Base-by-base conservation (phyloP, 2,329 filamentous ascomycete species). In the Mariannaea sp. region DNA sequence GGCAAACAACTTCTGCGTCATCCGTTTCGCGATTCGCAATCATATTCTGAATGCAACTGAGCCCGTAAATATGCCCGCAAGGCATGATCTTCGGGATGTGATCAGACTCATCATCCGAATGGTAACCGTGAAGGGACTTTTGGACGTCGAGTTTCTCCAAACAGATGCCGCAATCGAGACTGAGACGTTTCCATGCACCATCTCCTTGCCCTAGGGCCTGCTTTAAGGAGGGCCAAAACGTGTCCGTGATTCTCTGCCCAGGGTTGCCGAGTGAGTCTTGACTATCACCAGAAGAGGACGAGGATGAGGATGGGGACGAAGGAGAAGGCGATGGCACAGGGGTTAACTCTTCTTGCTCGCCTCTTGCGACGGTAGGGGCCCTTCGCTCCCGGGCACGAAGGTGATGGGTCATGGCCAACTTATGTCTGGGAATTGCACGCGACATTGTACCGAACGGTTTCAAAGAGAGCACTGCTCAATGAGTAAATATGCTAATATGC, bases 21-120 rank as follows among this genome's bases (percentile, higher is more conserved):
- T 10, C 19, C 26, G 3, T 13, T 33, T 9, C 13, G 4, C 7
- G 13, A 3, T 26, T 24, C 13, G 13, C 19, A 35, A 29, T 22
- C 20, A 41, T 26, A 6, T 3, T 4, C 10, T 6, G 3, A 9
- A 27, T 9, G 32, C 49, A 52, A 1, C 4, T 2, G 1, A 9
- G 5, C 22, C 43, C 30, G 35, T 40, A 52, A n/a, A 52, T 45
- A 12, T 52, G 49, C 2, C 49, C 49, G 26, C 49, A 52, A 16
- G 39, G 29, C 7, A 16, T 22, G 17, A 52, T 24, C 3, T 10
- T 36, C 5, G 29, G 29, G 9, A 5, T 32, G 29, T n/a, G 13
- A 6, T 5, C 9, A 6, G 29, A n/a, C 9, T 12, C 26, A 32
- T 12, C 7, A 5, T 6, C 7, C 10, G 10, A 12, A 12, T 32